A percentile compares a stretch with the other conserved stretches of the same genome.
Conservation (phyloP, 2,329 filamentous ascomycete species). For the Verticillium albo-atrum region DNA sequence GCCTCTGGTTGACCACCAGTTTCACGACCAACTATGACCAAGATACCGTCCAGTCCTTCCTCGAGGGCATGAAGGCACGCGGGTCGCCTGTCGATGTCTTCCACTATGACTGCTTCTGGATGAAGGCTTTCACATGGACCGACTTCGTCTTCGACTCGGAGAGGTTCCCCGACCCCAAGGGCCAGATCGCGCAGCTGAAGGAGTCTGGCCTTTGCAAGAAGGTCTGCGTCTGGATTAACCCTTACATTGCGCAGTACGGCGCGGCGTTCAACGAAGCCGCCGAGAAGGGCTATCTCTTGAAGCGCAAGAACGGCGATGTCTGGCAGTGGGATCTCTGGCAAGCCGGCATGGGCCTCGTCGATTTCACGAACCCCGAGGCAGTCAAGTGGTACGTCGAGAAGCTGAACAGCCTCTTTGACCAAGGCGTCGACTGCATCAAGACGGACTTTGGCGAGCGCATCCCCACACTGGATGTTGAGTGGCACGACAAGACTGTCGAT, state of each 20-base stretch:
- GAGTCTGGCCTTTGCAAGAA: conserved; percentile 55
- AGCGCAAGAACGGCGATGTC: conserved; percentile 63
- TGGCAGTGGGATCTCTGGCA: conserved; percentile 80
- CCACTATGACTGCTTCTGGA: conserved; percentile 77
- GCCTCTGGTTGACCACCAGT: conserved; percentile 71
- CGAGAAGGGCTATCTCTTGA: conserved; percentile 64
- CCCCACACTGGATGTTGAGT: conserved; percentile 60
- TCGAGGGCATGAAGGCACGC: conserved; percentile 63
- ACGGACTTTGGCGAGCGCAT: conserved; percentile 74
- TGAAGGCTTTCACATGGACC: conserved; percentile 71
- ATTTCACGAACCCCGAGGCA: conserved; percentile 70
- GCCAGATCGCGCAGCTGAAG: conserved; percentile 61
- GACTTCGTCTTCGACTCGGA: conserved; percentile 68
- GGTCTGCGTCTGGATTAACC: conserved; percentile 73
- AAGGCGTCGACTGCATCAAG: conserved; percentile 69
- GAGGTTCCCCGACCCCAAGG: conserved; percentile 64
- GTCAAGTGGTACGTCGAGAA: conserved; percentile 60
- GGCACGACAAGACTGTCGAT: conserved; percentile 55
- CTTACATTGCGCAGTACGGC: conserved; percentile 67
- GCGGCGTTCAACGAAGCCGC: conserved; percentile 61
- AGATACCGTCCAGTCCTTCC: conserved; percentile 60
- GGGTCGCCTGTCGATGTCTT: conserved; percentile 67
- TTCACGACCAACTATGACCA: conserved; percentile 73
- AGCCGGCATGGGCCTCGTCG: conserved; percentile 69
- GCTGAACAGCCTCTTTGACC: conserved; percentile 59